A percentile compares a stretch with the other conserved stretches of the same genome.
phyloP scores from a whole-genome alignment of 805 yeast genomes.

The Maudiozyma pseudohumilis region DNA sequence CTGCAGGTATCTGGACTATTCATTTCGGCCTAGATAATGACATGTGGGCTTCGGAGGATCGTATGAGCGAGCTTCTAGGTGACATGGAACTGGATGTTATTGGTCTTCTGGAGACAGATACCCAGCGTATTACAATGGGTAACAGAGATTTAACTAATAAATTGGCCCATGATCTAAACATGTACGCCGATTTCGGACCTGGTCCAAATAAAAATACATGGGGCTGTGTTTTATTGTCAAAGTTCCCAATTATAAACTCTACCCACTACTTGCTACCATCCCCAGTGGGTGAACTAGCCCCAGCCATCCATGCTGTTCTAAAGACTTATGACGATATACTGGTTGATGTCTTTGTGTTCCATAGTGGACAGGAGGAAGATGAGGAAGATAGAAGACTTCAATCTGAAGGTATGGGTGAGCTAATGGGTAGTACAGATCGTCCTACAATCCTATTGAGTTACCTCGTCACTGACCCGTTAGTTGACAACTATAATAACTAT shows the following conservation, averaged over 20 bases:
- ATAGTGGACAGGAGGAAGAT: conserved; percentile 97
- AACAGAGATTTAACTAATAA: conserved; percentile 88
- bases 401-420: conserved; percentile 58
- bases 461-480: conserved; percentile 75
- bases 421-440: conserved; percentile 73
- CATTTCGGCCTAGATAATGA: conserved; percentile 96
- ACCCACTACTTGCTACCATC: conserved; percentile 89
- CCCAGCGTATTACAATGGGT: conserved; percentile 90
- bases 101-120: conserved; percentile 86
- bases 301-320: conserved; percentile 93
- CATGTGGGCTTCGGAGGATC: conserved; percentile 92
- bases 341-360: conserved; percentile 94
- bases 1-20: conserved; percentile 97
- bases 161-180: conserved; percentile 83
- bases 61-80: conserved; percentile 73
- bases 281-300: conserved; percentile 96
- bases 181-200: conserved; percentile 96
- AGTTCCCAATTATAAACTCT: conserved; percentile 86
- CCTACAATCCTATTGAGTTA: conserved; percentile 87
- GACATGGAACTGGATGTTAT: conserved; percentile 88
- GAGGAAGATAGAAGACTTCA: conserved; percentile 87
- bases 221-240: conserved; percentile 90
- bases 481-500: conserved; percentile 87
- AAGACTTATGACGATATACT: conserved; percentile 71
- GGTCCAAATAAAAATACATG: conserved; percentile 97